A percentile compares a stretch with the other conserved stretches of the same genome.
These are phyloP conservation scores for Xylaria sp. DNA, from an alignment of 2,329 filamentous ascomycete species.

Conservation along the genomic window DNA sequence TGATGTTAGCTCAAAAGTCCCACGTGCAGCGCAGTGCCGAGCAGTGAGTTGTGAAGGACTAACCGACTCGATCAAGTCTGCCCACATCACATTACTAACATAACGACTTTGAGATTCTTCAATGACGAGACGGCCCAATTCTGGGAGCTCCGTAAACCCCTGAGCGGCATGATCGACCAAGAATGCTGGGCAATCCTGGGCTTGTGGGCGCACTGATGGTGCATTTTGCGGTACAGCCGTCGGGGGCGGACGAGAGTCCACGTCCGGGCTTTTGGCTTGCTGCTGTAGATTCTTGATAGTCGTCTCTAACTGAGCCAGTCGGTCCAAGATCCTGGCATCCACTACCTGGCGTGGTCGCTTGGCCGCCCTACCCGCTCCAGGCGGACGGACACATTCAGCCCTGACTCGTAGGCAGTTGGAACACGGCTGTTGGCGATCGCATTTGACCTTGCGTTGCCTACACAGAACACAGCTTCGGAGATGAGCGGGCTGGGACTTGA, in stretches of 20 bases:
- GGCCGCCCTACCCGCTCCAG: constrained; percentile 19
- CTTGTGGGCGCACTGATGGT: background rate
- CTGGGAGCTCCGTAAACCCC: background rate
- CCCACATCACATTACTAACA: constrained; percentile 27
- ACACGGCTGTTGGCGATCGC: constrained; percentile 21
- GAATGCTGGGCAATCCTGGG: background rate
- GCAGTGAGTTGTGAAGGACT: constrained; percentile 2
- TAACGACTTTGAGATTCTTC: constrained; percentile 21
- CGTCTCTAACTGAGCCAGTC: constrained; percentile 19
- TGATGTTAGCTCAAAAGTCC: constrained; percentile 5
- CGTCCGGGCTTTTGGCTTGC: constrained; percentile 13
- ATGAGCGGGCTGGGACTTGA: constrained; percentile 10
- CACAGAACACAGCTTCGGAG: constrained; percentile 21
- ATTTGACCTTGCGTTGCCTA: constrained; percentile 24
- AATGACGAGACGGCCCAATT: constrained; percentile 18
- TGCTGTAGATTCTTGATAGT: constrained; percentile 19
- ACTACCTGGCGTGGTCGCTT: constrained; percentile 18
- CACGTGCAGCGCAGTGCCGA: background rate
- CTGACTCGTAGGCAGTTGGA: constrained; percentile 18
- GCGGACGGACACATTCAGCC: constrained; percentile 17
- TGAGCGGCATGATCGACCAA: constrained; percentile 1
- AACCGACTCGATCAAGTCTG: constrained; percentile 30
- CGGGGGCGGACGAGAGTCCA: background rate
- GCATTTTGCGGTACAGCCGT: constrained; percentile 1
- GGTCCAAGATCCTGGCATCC: constrained; percentile 17